These are phyloP conservation scores for Drosera spatulata DNA, from an alignment of 179 eudicot species.

Conservation along the genomic window DNA sequence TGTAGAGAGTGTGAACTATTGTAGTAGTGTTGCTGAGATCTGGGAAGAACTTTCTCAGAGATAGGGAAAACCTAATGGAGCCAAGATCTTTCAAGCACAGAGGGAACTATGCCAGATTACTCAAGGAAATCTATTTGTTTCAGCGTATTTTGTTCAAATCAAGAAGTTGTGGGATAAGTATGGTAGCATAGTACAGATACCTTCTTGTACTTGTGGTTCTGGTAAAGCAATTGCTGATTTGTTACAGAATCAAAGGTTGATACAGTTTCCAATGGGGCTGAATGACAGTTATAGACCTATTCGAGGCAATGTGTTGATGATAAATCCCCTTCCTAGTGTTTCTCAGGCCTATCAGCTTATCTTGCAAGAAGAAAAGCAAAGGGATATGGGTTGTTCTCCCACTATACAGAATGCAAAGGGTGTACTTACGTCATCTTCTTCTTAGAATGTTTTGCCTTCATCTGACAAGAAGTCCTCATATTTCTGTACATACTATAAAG, in stretches of 20 bases:
- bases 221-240: too few species aligned
- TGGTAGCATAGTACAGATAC: background rate
- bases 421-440: too few species aligned
- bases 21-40: background rate
- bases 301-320: background rate
- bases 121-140: background rate
- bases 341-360: too few species aligned
- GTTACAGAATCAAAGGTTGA: too few species aligned
- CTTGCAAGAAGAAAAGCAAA: background rate
- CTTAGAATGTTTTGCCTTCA: too few species aligned
- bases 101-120: background rate
- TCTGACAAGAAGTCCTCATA: too few species aligned
- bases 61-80: background rate
- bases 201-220: background rate
- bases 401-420: background rate
- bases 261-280: too few species aligned
- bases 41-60: background rate
- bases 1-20: background rate
- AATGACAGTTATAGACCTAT: too few species aligned
- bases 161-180: background rate
- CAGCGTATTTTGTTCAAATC: background rate
- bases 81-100: background rate
- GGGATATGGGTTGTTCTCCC: background rate
- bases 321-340: background rate
- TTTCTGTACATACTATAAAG: too few species aligned